phyloP scores from a whole-genome alignment of 371 early-diverging fungal species.

The Mortierella polycephala region DNA sequence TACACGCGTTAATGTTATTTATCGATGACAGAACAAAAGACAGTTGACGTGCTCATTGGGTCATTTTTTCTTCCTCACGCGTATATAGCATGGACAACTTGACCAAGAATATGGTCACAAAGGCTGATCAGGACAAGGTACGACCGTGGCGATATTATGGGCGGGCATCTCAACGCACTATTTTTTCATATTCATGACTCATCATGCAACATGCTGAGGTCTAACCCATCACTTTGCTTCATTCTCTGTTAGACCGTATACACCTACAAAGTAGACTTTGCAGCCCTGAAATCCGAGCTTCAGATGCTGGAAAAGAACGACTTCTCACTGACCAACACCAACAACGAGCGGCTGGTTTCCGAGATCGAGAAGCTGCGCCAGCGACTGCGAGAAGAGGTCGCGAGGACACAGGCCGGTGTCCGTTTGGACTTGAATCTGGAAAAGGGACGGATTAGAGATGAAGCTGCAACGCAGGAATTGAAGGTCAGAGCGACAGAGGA shows the following conservation, averaged over 20 bases:
- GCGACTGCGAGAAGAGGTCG: slow-evolving; percentile 84
- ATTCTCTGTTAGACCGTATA: slow-evolving; percentile 70
- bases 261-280: slow-evolving; percentile 91
- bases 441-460: slow-evolving; percentile 89
- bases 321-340: slow-evolving; percentile 83
- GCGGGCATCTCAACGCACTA: not conserved
- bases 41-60: not conserved
- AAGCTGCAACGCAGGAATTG: slow-evolving; percentile 84
- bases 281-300: slow-evolving; percentile 88
- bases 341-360: slow-evolving; percentile 80
- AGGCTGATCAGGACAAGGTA: slow-evolving; percentile 87
- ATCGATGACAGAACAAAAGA: not conserved
- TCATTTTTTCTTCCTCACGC: not conserved
- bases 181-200: not conserved
- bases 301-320: slow-evolving; percentile 93
- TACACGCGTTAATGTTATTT: not conserved
- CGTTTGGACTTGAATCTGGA: slow-evolving; percentile 90
- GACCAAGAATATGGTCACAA: slow-evolving; percentile 76
- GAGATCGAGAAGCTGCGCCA: slow-evolving; percentile 87
- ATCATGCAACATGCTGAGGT: too few relatives aligned
- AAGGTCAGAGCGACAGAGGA: slow-evolving; percentile 90
- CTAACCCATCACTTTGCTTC: not conserved
- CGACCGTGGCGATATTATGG: too few relatives aligned
- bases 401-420: slow-evolving; percentile 87
- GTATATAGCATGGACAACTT: slow-evolving; percentile 63